These are phyloP conservation scores for Lepraria neglecta DNA, from an alignment of 495 filamentous ascomycete species.

Conservation along the genomic window DNA sequence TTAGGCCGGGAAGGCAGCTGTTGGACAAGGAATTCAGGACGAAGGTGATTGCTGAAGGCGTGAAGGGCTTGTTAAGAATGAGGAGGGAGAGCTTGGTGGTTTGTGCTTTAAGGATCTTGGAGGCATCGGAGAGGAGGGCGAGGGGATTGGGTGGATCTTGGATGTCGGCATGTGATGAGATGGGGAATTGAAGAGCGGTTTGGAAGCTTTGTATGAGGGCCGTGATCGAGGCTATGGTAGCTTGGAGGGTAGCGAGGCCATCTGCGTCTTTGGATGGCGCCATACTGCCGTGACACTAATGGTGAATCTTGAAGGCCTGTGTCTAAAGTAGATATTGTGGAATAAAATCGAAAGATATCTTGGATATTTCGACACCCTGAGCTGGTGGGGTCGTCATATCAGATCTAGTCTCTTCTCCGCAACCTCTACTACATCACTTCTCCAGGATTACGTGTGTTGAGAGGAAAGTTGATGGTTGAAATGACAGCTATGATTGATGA, in stretches of 20 bases:
- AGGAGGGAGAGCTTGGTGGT: slow-evolving; percentile 81
- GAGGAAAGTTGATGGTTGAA: too few species aligned
- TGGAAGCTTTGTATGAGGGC: slow-evolving; percentile 30
- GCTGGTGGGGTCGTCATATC: too few species aligned
- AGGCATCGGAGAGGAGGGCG: slow-evolving; percentile 57
- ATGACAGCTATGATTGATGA: too few species aligned
- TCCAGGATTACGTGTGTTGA: too few species aligned
- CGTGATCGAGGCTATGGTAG: slow-evolving; percentile 6
- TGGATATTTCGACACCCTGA: too few species aligned
- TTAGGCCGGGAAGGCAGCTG: slow-evolving; percentile 62
- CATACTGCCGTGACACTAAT: not conserved
- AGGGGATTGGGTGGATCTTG: slow-evolving; percentile 45
- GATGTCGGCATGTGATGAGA: slow-evolving; percentile 15
- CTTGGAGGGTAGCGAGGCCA: slow-evolving; percentile 4
- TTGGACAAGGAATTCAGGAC: slow-evolving; percentile 61
- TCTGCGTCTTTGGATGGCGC: slow-evolving; percentile 9
- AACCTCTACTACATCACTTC: too few species aligned
- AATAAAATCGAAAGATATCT: too few species aligned
- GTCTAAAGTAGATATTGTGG: too few species aligned
- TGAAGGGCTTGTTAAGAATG: slow-evolving; percentile 77
- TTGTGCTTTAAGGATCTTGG: slow-evolving; percentile 67
- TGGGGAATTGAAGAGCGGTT: slow-evolving; percentile 30
- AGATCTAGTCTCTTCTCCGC: too few species aligned
- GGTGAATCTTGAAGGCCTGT: too few species aligned
- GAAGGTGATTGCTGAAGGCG: slow-evolving; percentile 60